phyloP scores from a whole-genome alignment of 2,329 filamentous ascomycete genomes.

The Neonectria punicea region DNA sequence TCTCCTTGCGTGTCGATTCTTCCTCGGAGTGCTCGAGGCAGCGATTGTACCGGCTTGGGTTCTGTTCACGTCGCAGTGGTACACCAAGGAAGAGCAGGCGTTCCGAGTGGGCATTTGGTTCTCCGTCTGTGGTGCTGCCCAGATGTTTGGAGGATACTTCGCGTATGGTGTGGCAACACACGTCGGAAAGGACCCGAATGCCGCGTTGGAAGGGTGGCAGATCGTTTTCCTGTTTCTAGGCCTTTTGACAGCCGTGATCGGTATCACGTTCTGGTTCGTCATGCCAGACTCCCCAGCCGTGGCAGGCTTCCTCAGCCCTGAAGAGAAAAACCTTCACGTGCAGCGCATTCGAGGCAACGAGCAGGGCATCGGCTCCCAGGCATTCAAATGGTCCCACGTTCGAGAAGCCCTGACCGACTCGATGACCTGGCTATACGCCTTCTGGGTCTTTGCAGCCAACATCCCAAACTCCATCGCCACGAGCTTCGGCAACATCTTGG shows the following conservation, averaged over 20 bases:
- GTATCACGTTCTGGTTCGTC: constrained; percentile 28
- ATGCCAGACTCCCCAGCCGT: constrained; percentile 29
- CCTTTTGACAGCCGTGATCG: constrained; percentile 16
- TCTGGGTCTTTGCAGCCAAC: constrained; percentile 37
- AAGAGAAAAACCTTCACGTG: constrained; percentile 25
- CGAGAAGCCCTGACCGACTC: constrained; percentile 28
- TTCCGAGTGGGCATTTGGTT: constrained; percentile 38
- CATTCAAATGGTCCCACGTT: constrained; percentile 34
- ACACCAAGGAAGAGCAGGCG: constrained; percentile 35
- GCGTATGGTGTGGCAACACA: constrained; percentile 34
- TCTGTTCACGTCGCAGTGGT: constrained; percentile 35
- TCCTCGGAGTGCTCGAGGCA: constrained; percentile 29
- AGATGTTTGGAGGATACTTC: constrained; percentile 39
- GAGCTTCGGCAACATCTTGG: constrained; percentile 31
- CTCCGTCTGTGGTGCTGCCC: constrained; percentile 29
- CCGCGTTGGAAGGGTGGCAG: constrained; percentile 24
- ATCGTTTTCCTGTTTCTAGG: constrained; percentile 31
- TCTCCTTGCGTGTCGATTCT: constrained; percentile 29
- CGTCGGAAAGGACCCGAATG: constrained; percentile 28
- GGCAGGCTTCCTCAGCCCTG: constrained; percentile 17
- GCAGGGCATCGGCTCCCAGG: constrained; percentile 31
- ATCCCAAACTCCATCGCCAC: constrained; percentile 34
- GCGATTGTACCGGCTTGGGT: constrained; percentile 31
- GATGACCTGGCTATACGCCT: constrained; percentile 36
- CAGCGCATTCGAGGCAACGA: constrained; percentile 28